A percentile compares a stretch with the other conserved stretches of the same genome.
Evolutionary conservation across 2,329 filamentous ascomycete genomes (phyloP).

Genomic region (Blastomyces silverae): DNA sequence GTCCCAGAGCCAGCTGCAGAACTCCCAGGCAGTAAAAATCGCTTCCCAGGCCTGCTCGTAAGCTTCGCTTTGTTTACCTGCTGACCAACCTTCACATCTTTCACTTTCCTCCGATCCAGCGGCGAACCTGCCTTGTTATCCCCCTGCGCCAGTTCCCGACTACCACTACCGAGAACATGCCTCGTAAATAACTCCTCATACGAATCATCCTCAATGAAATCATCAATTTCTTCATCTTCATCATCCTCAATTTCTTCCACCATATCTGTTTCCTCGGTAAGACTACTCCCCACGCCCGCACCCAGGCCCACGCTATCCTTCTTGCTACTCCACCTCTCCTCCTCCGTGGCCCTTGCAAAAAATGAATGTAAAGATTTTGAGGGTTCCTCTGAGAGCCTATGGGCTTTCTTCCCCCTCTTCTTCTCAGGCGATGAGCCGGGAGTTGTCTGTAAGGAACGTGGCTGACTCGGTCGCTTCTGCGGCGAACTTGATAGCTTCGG

Average conservation of each 20-base stretch:
- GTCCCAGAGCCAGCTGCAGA: not conserved
- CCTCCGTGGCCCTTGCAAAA: conserved; percentile 36
- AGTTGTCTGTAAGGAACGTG: conserved; percentile 13
- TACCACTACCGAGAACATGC: conserved; percentile 25
- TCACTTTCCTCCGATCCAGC: conserved; percentile 17
- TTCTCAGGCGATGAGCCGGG: conserved; percentile 33
- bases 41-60: conserved; percentile 23
- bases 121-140: not conserved
- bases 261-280: conserved; percentile 20
- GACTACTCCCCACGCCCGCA: conserved; percentile 3
- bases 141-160: not conserved
- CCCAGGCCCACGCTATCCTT: not conserved
- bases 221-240: conserved; percentile 30
- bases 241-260: conserved; percentile 31
- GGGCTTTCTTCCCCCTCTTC: conserved; percentile 18
- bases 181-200: conserved; percentile 35
- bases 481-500: not conserved
- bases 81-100: not conserved
- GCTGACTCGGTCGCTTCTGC: conserved; percentile 6
- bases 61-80: conserved; percentile 10
- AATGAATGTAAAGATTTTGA: conserved; percentile 38
- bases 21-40: conserved; percentile 26
- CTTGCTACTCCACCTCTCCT: conserved; percentile 33
- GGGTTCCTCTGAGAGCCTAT: conserved; percentile 19
- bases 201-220: conserved; percentile 38